phyloP scores from a whole-genome alignment of 1,284 basidiomycete species.

The Sporisorium exsertum region DNA sequence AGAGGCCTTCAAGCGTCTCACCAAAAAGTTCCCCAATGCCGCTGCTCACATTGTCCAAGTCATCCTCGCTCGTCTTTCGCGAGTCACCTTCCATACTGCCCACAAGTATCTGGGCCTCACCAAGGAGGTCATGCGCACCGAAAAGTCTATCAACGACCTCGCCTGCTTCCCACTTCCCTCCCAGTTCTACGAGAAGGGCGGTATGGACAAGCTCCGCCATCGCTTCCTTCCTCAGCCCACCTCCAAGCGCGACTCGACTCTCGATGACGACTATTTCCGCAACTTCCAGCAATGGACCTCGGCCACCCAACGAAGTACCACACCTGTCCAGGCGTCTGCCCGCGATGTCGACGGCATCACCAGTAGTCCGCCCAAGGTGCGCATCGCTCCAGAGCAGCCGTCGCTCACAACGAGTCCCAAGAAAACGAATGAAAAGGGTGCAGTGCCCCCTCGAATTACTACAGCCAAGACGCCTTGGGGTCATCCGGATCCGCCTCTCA shows the following conservation, averaged over 20 bases:
- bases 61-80: slow-evolving; percentile 92
- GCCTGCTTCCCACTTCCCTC: slow-evolving; percentile 92
- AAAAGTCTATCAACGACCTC: slow-evolving; percentile 95
- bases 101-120: slow-evolving; percentile 96
- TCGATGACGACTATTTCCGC: slow-evolving; percentile 56
- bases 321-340: slow-evolving; percentile 24
- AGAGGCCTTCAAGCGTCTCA: slow-evolving; percentile 89
- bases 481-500: slow-evolving; percentile 61
- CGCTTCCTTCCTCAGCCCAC: slow-evolving; percentile 73
- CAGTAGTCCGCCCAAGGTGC: slow-evolving; percentile 21
- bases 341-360: slow-evolving; percentile 3
- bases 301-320: slow-evolving; percentile 30
- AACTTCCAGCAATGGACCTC: slow-evolving; percentile 49
- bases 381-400: slow-evolving; percentile 21
- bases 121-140: slow-evolving; percentile 92
- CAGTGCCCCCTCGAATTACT: slow-evolving; percentile 8
- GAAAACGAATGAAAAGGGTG: slow-evolving; percentile 11
- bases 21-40: slow-evolving; percentile 95
- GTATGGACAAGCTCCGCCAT: slow-evolving; percentile 86
- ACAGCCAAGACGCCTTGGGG: slow-evolving; percentile 58
- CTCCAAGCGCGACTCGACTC: slow-evolving; percentile 33
- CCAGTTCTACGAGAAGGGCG: slow-evolving; percentile 93
- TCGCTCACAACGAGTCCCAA: slow-evolving; percentile 20
- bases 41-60: slow-evolving; percentile 98
- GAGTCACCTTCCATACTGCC: slow-evolving; percentile 93